phyloP scores from a whole-genome alignment of 176 grass and related monocot genomes.

The Dactylis glomerata region DNA sequence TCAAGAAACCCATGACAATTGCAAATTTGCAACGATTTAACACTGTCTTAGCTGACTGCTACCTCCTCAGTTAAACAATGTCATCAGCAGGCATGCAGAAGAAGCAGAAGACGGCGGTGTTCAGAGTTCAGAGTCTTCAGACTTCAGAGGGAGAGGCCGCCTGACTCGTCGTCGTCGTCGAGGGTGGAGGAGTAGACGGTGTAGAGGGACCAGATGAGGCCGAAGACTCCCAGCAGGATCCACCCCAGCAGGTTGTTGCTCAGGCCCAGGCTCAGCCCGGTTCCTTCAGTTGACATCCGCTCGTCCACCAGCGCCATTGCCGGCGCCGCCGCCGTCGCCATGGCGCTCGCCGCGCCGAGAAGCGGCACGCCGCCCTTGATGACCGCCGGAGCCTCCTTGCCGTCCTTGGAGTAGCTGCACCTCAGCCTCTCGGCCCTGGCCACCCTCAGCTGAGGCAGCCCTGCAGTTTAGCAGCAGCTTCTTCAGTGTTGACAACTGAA shows the following conservation, averaged over 20 bases:
- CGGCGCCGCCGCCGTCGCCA: constrained; percentile 31
- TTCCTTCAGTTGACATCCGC: constrained; percentile 89
- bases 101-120: neutral
- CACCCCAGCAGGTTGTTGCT: constrained; percentile 95
- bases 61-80: neutral
- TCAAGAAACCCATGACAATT: neutral
- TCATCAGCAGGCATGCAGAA: neutral
- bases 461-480: constrained; percentile 9
- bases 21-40: neutral
- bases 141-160: constrained; percentile 79
- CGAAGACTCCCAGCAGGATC: constrained; percentile 84
- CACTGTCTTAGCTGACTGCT: neutral
- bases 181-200: constrained; percentile 88
- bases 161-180: constrained; percentile 93
- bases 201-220: constrained; percentile 92
- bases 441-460: constrained; percentile 53
- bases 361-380: constrained; percentile 24
- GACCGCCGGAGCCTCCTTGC: neutral
- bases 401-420: constrained; percentile 49
- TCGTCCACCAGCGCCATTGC: constrained; percentile 94
- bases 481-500: neutral
- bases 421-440: constrained; percentile 40
- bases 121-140: constrained; percentile 53
- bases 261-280: constrained; percentile 77
- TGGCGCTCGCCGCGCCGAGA: constrained; percentile 34